Percentiles rank a stretch among this genome's conserved stretches.
Evolutionary conservation across 345 rosid species (phyloP).

Genomic region (Gossypium arboreum): DNA sequence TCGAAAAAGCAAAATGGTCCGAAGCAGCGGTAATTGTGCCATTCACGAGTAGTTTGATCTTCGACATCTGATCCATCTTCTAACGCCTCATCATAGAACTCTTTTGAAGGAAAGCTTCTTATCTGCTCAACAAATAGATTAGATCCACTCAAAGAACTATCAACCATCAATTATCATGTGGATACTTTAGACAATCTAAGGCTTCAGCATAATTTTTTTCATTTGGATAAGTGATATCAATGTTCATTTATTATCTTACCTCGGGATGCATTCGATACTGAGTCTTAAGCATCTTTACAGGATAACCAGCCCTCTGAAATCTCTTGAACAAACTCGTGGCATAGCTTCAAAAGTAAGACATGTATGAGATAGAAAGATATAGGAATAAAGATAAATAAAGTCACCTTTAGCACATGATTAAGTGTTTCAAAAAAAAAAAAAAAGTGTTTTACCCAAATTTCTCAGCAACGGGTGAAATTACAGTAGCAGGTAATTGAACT

Average conservation of each 20-base stretch:
- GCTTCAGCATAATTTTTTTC: not conserved
- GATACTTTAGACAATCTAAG: not conserved
- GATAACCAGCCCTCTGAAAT: slow-evolving; percentile 94
- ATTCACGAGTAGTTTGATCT: slow-evolving; percentile 61
- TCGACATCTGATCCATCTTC: slow-evolving; percentile 76
- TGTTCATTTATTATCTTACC: slow-evolving; percentile 38
- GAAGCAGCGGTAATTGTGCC: slow-evolving; percentile 80
- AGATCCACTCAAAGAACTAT: not conserved
- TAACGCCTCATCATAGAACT: slow-evolving; percentile 69
- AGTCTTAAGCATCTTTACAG: slow-evolving; percentile 85
- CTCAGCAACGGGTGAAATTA: slow-evolving; percentile 76
- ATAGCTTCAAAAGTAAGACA: slow-evolving; percentile 47
- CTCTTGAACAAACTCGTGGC: slow-evolving; percentile 94
- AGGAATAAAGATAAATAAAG: not conserved
- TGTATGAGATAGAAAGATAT: slow-evolving; percentile 9
- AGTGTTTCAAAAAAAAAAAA: not conserved
- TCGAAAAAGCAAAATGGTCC: slow-evolving; percentile 96
- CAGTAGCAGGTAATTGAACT: slow-evolving; percentile 95
- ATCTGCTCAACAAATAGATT: slow-evolving; percentile 42
- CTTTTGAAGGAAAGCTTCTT: slow-evolving; percentile 84
- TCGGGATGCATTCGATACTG: slow-evolving; percentile 98
- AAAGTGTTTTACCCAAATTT: slow-evolving; percentile 54
- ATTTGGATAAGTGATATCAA: not conserved
- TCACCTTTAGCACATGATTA: not conserved
- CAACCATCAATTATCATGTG: not conserved